These are phyloP conservation scores for Talaromyces sp. DNA, from an alignment of 2,329 filamentous ascomycete species.

Conservation along the genomic window DNA sequence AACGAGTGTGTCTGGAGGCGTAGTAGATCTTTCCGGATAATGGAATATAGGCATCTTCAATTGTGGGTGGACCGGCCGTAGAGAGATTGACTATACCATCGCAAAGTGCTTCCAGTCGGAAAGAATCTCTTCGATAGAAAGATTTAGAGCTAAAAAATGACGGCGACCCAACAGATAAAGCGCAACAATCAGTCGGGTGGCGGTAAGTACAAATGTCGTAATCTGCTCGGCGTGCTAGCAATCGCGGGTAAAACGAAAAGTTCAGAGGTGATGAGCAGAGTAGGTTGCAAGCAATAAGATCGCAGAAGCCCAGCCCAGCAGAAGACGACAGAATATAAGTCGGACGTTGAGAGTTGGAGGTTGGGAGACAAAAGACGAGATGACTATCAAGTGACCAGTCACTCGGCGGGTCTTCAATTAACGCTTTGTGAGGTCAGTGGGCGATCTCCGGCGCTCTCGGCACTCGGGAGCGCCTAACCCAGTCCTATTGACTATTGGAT, in stretches of 20 bases:
- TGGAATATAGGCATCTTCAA: conserved; percentile 30
- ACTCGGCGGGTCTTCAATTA: neutral
- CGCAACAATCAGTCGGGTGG: neutral
- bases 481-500: neutral
- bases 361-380: neutral
- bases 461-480: neutral
- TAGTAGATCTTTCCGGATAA: conserved; percentile 26
- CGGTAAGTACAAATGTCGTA: conserved; percentile 8
- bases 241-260: neutral
- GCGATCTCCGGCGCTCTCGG: neutral
- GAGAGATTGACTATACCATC: conserved; percentile 6
- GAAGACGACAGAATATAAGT: neutral
- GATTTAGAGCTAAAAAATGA: neutral
- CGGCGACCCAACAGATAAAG: neutral
- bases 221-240: neutral
- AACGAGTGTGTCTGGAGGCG: conserved; percentile 12
- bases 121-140: neutral
- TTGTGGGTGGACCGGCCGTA: neutral
- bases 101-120: neutral
- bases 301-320: neutral
- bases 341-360: neutral
- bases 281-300: neutral
- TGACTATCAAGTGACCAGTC: neutral
- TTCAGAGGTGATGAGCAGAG: neutral
- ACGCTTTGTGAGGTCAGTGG: conserved; percentile 6